Base-by-base conservation (phyloP, 768 basidiomycete species). In the Phaeotremella skinneri region DNA sequence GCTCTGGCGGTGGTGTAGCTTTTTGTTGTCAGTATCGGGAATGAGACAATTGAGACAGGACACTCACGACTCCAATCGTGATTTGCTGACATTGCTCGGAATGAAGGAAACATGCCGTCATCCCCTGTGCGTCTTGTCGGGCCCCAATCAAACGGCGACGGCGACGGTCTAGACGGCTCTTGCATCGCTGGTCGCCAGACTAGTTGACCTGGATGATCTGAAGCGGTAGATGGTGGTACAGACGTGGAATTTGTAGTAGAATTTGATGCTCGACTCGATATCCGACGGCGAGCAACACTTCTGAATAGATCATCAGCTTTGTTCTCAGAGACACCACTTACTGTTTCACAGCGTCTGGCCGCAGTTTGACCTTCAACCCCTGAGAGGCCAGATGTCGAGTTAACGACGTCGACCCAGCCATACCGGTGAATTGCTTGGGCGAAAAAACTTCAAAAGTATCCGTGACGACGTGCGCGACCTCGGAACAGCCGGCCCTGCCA, bases 361-460 rank as follows among this genome's bases (percentile, higher is more conserved):
- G 56, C 20, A 78, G 58, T 56, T 78, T 78, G 47, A 78, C 70
- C 59, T 77, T 78, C 41, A 77, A 58, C 1, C 77, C 77, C 56
- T 78, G 77, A 20, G 67, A 63, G 0, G 77, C 77, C n/a, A 78
- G 64, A 53, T 77, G 75, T 2, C 76, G 61, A 1, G 77, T 78
- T 26, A 78, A 60, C 5, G 64, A 41, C 4, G 77, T 78, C 26
- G 70, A 73, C 39, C 70, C 74, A 14, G 66, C 66, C 77, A 78
- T 78, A 6, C 77, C 77, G 17, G 66, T 74, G 64, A 77, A 78
- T 14, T 73, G 61, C 54, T 78, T 78, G 9, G 77, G 77, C 20
- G 76, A 77, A 54, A 72, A 77, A 25, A 78, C 77, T 52, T 77
- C 76, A 51, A 78, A 78, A n/a, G 64, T 48, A 3, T 76, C 75